These are phyloP conservation scores for Chamaenerion angustifolium DNA, from an alignment of 345 rosid genomes.

Conservation along the genomic window DNA sequence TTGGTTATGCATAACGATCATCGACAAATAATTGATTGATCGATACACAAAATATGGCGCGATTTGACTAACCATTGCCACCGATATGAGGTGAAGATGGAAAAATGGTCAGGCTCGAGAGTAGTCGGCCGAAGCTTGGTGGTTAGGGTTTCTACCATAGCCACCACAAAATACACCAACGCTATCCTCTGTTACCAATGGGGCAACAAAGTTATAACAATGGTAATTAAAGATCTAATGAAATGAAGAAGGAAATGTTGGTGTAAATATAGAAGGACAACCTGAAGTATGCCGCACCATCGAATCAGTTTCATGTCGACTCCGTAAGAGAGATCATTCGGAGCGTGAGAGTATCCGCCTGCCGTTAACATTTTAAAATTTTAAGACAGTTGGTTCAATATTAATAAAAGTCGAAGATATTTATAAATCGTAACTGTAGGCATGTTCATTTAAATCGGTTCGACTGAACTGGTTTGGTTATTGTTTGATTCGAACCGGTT, in stretches of 20 bases:
- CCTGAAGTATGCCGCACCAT: slow-evolving; percentile 70
- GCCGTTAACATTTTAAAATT: neutral
- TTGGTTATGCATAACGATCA: too few relatives aligned
- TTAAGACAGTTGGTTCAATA: too few relatives aligned
- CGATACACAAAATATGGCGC: too few relatives aligned
- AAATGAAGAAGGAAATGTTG: neutral
- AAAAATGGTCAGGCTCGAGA: slow-evolving; percentile 24
- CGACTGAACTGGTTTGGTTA: too few relatives aligned
- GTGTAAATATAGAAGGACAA: slow-evolving; percentile 10
- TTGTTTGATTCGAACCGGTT: too few relatives aligned
- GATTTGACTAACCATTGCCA: slow-evolving; percentile 43
- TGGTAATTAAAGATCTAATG: neutral
- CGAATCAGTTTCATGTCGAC: slow-evolving; percentile 53
- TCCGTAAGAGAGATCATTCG: slow-evolving; percentile 37
- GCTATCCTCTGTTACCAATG: slow-evolving; percentile 39
- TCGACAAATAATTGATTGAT: neutral
- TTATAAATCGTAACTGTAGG: too few relatives aligned
- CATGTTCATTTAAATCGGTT: too few relatives aligned
- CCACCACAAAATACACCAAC: slow-evolving; percentile 41
- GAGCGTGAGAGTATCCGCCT: slow-evolving; percentile 71
- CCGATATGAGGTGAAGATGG: slow-evolving; percentile 39
- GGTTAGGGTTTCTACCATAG: slow-evolving; percentile 40
- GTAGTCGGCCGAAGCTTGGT: slow-evolving; percentile 30
- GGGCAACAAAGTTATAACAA: neutral
- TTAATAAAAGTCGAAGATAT: too few relatives aligned